Evolutionary conservation across 371 early-diverging fungal species (phyloP).

Genomic region (Caulochytrium protostelioides): DNA sequence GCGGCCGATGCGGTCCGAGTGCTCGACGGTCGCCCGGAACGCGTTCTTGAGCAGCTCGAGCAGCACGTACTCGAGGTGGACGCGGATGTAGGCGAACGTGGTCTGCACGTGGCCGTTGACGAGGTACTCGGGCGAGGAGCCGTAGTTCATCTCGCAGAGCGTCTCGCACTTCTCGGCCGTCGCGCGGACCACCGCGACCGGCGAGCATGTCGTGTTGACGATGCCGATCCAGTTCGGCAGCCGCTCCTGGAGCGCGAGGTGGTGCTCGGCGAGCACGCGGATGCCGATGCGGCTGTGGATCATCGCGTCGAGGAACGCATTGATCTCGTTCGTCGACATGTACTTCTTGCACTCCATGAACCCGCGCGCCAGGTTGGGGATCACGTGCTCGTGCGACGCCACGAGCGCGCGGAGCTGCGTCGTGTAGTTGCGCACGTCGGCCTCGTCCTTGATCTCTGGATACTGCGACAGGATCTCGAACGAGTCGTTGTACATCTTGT

Average conservation of each 20-base stretch:
- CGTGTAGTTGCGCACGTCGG: slow-evolving; percentile 33
- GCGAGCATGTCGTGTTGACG: slow-evolving; percentile 53
- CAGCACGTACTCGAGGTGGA: slow-evolving; percentile 84
- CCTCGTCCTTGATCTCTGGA: slow-evolving; percentile 20
- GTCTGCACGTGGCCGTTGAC: slow-evolving; percentile 48
- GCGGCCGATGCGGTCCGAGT: slow-evolving; percentile 22
- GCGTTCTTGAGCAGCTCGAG: slow-evolving; percentile 83
- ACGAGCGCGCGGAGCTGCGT: slow-evolving; percentile 45
- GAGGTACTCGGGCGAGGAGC: slow-evolving; percentile 47
- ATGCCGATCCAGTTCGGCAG: slow-evolving; percentile 52
- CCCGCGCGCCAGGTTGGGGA: slow-evolving; percentile 61
- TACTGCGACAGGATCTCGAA: slow-evolving; percentile 42
- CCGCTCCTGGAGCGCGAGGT: slow-evolving; percentile 54
- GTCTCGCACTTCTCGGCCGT: slow-evolving; percentile 55
- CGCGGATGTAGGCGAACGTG: slow-evolving; percentile 53
- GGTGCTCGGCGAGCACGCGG: slow-evolving; percentile 71
- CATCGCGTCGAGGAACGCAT: slow-evolving; percentile 63
- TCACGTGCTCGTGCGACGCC: slow-evolving; percentile 51
- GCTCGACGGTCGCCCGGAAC: slow-evolving; percentile 73
- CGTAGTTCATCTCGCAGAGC: slow-evolving; percentile 80
- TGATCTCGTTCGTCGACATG: slow-evolving; percentile 48
- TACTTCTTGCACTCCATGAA: slow-evolving; percentile 73
- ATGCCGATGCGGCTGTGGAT: slow-evolving; percentile 87
- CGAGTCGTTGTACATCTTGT: slow-evolving; percentile 56
- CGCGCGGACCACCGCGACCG: slow-evolving; percentile 37